Conservation (phyloP, 2,329 filamentous ascomycete genomes). For the Fusarium sp. region DNA sequence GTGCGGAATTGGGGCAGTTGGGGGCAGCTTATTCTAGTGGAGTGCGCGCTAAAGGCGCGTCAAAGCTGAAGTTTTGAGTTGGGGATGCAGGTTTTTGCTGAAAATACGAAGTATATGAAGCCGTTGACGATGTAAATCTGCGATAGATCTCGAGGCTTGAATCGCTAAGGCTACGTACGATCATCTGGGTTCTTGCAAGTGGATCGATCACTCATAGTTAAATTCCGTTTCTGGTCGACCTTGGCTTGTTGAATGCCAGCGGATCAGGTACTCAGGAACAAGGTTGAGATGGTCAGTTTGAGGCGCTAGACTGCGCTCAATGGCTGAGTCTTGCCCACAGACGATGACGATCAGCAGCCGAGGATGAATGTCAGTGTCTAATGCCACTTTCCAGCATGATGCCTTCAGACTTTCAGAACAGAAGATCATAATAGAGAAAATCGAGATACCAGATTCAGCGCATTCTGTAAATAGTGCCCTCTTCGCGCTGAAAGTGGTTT, state of each 20-base stretch:
- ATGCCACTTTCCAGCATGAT: not conserved
- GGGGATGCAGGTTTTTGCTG: not conserved
- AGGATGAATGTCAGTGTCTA: not conserved
- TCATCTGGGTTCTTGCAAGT: not conserved
- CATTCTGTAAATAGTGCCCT: not conserved
- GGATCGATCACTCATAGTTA: not conserved
- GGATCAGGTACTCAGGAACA: conserved; percentile 37
- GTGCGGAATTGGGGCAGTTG: conserved; percentile 29
- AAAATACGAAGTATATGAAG: not conserved
- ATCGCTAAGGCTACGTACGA: not conserved
- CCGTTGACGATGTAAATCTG: not conserved
- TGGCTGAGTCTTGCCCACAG: not conserved
- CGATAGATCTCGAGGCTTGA: not conserved
- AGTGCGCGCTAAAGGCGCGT: conserved; percentile 39
- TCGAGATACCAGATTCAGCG: not conserved
- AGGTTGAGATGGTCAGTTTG: conserved; percentile 36
- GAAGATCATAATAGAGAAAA: not conserved
- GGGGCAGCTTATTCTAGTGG: conserved; percentile 33
- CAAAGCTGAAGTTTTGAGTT: conserved; percentile 11
- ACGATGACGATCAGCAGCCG: conserved; percentile 13
- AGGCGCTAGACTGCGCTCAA: conserved; percentile 38
- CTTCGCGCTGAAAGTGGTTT: conserved; percentile 1
- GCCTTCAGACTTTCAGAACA: not conserved
- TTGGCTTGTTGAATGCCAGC: conserved; percentile 18
- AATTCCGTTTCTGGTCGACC: conserved; percentile 3